These are phyloP conservation scores for Clavispora fructus DNA, from an alignment of 805 yeast genomes.

Conservation along the genomic window DNA sequence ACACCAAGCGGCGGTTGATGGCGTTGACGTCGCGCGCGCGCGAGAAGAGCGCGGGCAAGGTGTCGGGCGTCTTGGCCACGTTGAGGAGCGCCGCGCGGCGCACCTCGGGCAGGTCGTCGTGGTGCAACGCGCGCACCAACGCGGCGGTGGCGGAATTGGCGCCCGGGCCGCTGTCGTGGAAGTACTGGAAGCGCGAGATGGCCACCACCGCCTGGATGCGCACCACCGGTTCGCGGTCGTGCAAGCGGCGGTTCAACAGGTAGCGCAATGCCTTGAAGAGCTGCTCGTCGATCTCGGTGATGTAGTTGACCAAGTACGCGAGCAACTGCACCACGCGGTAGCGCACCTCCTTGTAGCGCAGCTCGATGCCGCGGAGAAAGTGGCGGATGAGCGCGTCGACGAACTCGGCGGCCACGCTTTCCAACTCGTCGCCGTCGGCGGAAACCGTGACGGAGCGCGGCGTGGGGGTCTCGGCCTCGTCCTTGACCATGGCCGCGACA, in stretches of 20 bases:
- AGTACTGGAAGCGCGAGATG: conserved; percentile 66
- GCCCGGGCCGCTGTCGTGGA: conserved; percentile 21
- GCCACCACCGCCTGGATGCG: conserved; percentile 83
- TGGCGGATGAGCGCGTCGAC: conserved; percentile 59
- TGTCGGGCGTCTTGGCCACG: conserved; percentile 48
- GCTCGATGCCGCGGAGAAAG: conserved; percentile 70
- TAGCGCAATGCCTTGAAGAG: conserved; percentile 58
- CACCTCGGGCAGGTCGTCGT: conserved; percentile 85
- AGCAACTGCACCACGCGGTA: conserved; percentile 73
- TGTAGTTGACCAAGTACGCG: conserved; percentile 62
- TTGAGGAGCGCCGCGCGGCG: conserved; percentile 79
- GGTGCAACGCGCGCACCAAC: conserved; percentile 50
- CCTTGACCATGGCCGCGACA: conserved; percentile 44
- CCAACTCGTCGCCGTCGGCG: conserved; percentile 36
- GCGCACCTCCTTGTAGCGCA: conserved; percentile 71
- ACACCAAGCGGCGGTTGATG: conserved; percentile 67
- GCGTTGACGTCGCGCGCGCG: conserved; percentile 79
- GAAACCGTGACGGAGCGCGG: conserved; percentile 10
- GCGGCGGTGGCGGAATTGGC: conserved; percentile 14
- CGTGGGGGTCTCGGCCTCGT: conserved; percentile 20
- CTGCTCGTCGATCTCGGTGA: conserved; percentile 72
- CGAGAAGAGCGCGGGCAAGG: conserved; percentile 59
- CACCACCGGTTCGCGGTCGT: conserved; percentile 72
- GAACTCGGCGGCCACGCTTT: conserved; percentile 44
- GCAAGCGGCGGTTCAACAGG: conserved; percentile 56